Evolutionary conservation across 257 asterid species (phyloP), one percentile per base, ranked within the genome.

Genomic region (Dorcoceras hygrometricum): DNA sequence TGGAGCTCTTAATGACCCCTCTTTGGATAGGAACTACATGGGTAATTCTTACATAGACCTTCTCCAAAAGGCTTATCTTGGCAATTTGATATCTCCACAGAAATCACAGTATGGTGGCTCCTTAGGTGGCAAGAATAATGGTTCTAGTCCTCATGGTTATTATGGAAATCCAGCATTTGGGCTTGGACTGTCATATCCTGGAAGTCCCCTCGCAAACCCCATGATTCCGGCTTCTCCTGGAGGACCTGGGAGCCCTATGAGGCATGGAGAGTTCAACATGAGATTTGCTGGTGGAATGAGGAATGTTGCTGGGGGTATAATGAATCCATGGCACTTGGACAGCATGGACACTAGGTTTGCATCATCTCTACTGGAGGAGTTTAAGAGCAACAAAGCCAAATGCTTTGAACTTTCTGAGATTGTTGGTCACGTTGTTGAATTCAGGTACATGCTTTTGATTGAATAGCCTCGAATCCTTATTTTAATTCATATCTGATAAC

Each of bases 371-470:
- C 67, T 89, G 63, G 93, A 89, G 4, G 95, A 87, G 88, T 87
- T 89, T 60, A 89, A 83, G 86, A 76, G 84, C 66, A 87, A 82
- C 64, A 87, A 89, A 77, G 75, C 91, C 2, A 84, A 79, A 75
- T 85, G 86, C 66, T 81, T 85, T 57, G 94, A 87, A 78, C 91
- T 89, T 65, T 76, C 84, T 36, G 94, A 89, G 71, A 89, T 89
- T 75, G 89, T 83, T n/a, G 89, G 97, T 23, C 88, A 87, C 66
- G 91, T 89, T 79, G 94, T 85, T 74, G 95, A 84, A 67, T 89
- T 89, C 82, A 89, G 97, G 97, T 89, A 81, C 51, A 2, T 53
- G 28, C 66, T 54, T 64, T 26, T 7, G 1, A 34, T 46, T 18
- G 20, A 46, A 46, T 46, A 46, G 54, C 22, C 22, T 46, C 2